Base-by-base conservation (phyloP, 192 early-diverging fungal genomes). In the Dissophora ornata region DNA sequence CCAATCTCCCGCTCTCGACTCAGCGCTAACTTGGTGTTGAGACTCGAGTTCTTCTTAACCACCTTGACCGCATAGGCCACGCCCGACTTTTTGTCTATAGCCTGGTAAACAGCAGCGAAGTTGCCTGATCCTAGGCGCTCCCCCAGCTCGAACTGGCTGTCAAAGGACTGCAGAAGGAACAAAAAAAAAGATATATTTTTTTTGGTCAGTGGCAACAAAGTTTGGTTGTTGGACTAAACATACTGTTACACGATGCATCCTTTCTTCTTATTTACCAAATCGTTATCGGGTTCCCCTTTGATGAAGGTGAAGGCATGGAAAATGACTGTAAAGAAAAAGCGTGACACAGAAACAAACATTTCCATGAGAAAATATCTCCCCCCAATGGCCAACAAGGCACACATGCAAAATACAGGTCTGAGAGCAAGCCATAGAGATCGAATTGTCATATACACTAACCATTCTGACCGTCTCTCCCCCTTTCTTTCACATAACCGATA, bases 61-160 rank as follows among this genome's bases (percentile, higher is more conserved):
- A 89, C 87, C 79, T 93, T 93, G 53, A 93, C 87, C 2, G 92
- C 92, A 53, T 77, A 91, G 10, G 67, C 64, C 21, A 80, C 54
- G 10, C 86, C 85, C 25, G 84, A 85, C 7, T 57, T 74, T 30
- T 84, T 66, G 24, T 88, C 82, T 8, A 62, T 82, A 3, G 82
- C 84, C 10, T 79, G 60, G 53, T 74, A 81, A n/a, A 92, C 91
- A 22, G 88, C 84, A 7, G 88, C 88, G 79, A 91, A 91, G 28
- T 81, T 85, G 15, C 88, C 88, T 19, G 62, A 33, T 4, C 81
- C 81, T 13, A 82, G 45, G 30, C 46, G 15, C 7, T 19, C n/a
- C 22, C 78, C 77, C 2, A 65, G n/a, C 26, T 58, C 46, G 44
- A 75, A 82, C 26, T 61, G 62, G 22, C 64, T 65, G 13, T 82